These are phyloP conservation scores for Thielaviopsis ethacetica DNA, from an alignment of 2,329 filamentous ascomycete genomes.

Conservation along the genomic window DNA sequence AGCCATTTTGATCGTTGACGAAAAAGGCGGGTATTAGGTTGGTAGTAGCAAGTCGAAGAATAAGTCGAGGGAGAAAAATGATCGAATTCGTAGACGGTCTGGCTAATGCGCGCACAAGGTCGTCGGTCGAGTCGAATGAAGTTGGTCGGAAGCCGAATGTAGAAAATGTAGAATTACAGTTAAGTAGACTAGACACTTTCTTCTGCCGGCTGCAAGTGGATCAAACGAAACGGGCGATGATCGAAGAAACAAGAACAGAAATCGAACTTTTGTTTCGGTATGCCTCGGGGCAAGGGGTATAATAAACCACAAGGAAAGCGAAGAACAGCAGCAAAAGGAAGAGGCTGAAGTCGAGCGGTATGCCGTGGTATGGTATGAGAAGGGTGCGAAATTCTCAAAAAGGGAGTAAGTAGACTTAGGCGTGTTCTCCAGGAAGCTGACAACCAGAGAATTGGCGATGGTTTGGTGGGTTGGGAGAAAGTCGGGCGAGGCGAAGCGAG, in stretches of 20 bases:
- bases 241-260: too few relatives aligned
- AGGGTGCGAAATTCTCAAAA: not conserved
- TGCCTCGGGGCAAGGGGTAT: slow-evolving; percentile 10
- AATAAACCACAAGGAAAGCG: not conserved
- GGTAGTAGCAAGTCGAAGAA: slow-evolving; percentile 12
- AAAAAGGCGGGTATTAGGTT: slow-evolving; percentile 1
- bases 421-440: too few relatives aligned
- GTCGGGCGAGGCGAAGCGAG: slow-evolving; percentile 8
- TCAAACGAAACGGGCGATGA: too few relatives aligned
- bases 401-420: not conserved
- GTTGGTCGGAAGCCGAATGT: not conserved
- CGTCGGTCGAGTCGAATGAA: slow-evolving; percentile 7
- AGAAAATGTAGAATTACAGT: not conserved
- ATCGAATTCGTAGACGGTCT: slow-evolving; percentile 13
- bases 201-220: too few relatives aligned
- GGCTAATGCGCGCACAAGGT: slow-evolving; percentile 16
- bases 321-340: not conserved
- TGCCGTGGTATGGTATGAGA: not conserved
- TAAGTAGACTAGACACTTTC: too few relatives aligned
- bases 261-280: slow-evolving; percentile 3
- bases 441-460: too few relatives aligned
- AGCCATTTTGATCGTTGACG: slow-evolving; percentile 27
- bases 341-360: not conserved
- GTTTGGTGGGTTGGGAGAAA: slow-evolving; percentile 6
- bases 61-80: slow-evolving; percentile 18